phyloP scores from a whole-genome alignment of 2,329 filamentous ascomycete species.

The Talaromyces sp. region DNA sequence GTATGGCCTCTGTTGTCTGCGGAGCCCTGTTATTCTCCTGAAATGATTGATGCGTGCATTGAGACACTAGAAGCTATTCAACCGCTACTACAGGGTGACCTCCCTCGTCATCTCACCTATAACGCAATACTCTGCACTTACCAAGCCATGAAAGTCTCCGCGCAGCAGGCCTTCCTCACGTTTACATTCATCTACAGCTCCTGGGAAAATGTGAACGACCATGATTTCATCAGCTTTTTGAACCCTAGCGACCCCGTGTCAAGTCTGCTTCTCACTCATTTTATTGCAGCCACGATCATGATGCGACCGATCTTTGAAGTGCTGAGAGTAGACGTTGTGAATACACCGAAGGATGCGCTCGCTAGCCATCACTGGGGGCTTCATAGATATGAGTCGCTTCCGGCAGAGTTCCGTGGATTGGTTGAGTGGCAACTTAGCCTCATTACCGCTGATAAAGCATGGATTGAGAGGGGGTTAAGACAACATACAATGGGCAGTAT shows the following conservation, averaged over 20 bases:
- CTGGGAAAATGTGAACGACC: constrained; percentile 40
- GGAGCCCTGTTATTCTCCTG: background rate
- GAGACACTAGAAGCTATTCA: background rate
- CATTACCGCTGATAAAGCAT: background rate
- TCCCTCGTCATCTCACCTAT: constrained; percentile 20
- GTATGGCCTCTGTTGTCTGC: background rate
- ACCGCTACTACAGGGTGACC: background rate
- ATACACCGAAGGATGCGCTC: constrained; percentile 14
- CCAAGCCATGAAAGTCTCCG: constrained; percentile 17
- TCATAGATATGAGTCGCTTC: constrained; percentile 33
- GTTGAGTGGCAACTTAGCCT: constrained; percentile 29
- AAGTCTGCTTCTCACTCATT: constrained; percentile 46
- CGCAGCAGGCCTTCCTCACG: constrained; percentile 35
- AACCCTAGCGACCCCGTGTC: constrained; percentile 40
- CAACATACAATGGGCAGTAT: background rate
- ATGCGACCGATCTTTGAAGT: constrained; percentile 29
- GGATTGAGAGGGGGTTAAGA: background rate
- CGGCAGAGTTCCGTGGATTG: constrained; percentile 30
- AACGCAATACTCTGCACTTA: constrained; percentile 24
- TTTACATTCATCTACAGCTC: constrained; percentile 43
- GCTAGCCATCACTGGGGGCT: constrained; percentile 40
- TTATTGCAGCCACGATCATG: constrained; percentile 46
- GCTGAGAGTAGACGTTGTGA: constrained; percentile 15
- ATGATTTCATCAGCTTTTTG: constrained; percentile 44
- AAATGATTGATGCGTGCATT: background rate